A percentile compares a stretch with the other conserved stretches of the same genome.
Evolutionary conservation across 768 basidiomycete species (phyloP).

Genomic region (Boletus subparvulus): DNA sequence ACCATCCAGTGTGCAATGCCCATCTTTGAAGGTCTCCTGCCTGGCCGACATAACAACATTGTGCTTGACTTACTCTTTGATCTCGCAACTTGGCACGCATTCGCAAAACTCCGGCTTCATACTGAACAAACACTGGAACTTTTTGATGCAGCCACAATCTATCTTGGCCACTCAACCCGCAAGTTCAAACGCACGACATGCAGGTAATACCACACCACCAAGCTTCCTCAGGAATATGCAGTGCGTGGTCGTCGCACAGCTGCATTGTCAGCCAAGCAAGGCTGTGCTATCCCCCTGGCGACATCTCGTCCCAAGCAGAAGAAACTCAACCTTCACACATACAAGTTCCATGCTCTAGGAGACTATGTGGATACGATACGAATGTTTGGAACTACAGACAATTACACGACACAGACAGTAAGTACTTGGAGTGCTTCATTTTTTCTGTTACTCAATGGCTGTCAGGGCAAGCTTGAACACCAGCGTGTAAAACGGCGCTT

Average conservation of each 20-base stretch:
- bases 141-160: constrained; percentile 4
- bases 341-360: not conserved
- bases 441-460: not conserved
- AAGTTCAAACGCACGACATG: constrained; percentile 26
- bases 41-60: constrained; percentile 5
- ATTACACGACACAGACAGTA: not conserved
- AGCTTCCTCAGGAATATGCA: constrained; percentile 13
- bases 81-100: constrained; percentile 19
- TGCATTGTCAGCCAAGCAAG: not conserved
- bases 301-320: not conserved
- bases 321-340: not conserved
- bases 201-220: constrained; percentile 20
- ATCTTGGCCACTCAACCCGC: constrained; percentile 16
- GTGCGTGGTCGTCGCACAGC: not conserved
- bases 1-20: constrained; percentile 13
- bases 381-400: constrained; percentile 1
- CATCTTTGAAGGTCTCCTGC: constrained; percentile 13
- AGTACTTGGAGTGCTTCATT: not conserved
- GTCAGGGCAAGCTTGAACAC: constrained; percentile 41
- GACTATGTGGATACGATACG: not conserved
- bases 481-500: constrained; percentile 36
- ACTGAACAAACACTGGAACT: constrained; percentile 10
- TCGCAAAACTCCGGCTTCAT: constrained; percentile 15
- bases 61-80: constrained; percentile 17
- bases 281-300: not conserved